These are phyloP conservation scores for Trametes gibbosa DNA, from an alignment of 768 basidiomycete genomes.

Conservation along the genomic window DNA sequence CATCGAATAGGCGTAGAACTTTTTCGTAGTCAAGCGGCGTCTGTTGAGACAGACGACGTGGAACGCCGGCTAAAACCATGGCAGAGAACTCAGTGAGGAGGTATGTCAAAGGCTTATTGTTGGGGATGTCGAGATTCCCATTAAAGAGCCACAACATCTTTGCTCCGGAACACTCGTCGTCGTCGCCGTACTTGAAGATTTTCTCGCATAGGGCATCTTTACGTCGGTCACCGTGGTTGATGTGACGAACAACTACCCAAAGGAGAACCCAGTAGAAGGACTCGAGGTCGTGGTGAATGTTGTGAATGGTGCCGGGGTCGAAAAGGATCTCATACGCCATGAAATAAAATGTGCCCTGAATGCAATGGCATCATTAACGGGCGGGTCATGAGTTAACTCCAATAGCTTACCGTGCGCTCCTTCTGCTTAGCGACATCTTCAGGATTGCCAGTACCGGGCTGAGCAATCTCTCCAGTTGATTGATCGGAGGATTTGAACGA, in stretches of 20 bases:
- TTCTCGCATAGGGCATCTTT: neutral
- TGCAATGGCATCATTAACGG: neutral
- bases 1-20: neutral
- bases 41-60: too few relatives aligned
- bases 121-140: neutral
- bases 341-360: neutral
- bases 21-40: neutral
- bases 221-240: neutral
- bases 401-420: neutral
- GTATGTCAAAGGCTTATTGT: neutral
- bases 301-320: neutral
- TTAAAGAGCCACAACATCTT: neutral
- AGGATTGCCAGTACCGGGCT: too few relatives aligned
- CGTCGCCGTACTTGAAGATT: neutral
- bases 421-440: neutral
- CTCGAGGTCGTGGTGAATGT: conserved; percentile 13
- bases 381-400: neutral
- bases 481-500: too few relatives aligned
- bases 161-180: neutral
- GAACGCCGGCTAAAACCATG: neutral
- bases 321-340: neutral
- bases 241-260: conserved; percentile 11
- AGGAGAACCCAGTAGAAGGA: conserved; percentile 19
- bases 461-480: too few relatives aligned
- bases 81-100: neutral